Evolutionary conservation across 2,329 filamentous ascomycete genomes (phyloP).

Genomic region (Aspergillus caelatus): DNA sequence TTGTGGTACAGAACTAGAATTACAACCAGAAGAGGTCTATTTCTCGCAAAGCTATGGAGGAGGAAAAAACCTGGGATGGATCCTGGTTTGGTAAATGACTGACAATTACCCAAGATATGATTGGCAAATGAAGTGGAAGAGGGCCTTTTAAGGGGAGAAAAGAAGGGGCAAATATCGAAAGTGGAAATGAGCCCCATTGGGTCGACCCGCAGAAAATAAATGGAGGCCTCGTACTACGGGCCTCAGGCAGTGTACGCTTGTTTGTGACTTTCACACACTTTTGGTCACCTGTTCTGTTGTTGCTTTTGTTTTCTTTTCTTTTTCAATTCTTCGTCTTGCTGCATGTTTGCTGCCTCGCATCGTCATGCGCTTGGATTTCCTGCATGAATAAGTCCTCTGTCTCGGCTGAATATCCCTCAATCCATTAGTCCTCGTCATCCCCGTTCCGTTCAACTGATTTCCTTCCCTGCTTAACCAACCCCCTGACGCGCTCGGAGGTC

Average conservation of each 20-base stretch:
- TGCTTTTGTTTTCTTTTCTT: too few species aligned
- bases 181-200: background rate
- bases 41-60: background rate
- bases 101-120: background rate
- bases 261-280: background rate
- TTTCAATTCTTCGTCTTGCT: background rate
- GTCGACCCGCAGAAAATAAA: background rate
- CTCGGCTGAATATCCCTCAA: background rate
- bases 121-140: background rate
- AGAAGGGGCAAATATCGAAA: too few species aligned
- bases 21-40: too few species aligned
- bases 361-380: background rate
- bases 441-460: background rate
- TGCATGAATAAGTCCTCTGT: background rate
- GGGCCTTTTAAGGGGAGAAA: too few species aligned
- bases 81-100: background rate
- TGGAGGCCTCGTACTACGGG: background rate
- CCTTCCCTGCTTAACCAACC: background rate
- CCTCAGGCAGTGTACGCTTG: background rate
- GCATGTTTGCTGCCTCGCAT: background rate
- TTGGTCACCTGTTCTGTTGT: too few species aligned
- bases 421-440: background rate
- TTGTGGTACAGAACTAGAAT: too few species aligned
- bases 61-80: background rate
- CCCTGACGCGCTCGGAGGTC: conserved; percentile 15